Base-by-base conservation (phyloP, 805 yeast species). In the Wickerhamiella qilinensis region DNA sequence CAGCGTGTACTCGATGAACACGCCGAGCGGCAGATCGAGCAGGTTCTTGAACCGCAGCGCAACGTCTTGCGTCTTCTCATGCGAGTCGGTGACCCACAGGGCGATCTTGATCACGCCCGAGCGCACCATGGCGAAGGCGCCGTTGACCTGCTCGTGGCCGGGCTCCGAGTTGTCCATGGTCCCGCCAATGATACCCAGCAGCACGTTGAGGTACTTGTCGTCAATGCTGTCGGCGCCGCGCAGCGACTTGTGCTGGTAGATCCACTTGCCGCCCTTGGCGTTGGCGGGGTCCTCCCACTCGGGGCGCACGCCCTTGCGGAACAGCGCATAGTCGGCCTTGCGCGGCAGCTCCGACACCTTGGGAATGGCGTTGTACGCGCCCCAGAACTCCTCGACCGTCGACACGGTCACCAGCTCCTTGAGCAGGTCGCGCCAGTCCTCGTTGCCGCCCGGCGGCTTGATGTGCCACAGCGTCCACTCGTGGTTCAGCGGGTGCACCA, bases 341-440 rank as follows among this genome's bases (percentile, higher is more conserved):
- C 78, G 56, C 51, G 97, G 97, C 57, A 91, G 70, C 57, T 85
- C 94, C 46, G 75, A 73, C 37, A 94, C 94, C 52, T 75, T 75
- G 49, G 97, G 97, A 51, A 91, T 77, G 32, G 93, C 80, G 62
- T 91, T 86, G 68, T 75, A 81, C 48, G 88, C 79, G 20, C 97
- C 98, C 98, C 98, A 91, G 67, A 91, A 91, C 61, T 88, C 96
- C 67, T 91, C 98, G 38, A 91, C 97, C n/a, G 94, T 75, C 39
- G 76, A 71, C 53, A 91, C 84, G 19, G 93, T 74, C 50, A 85
- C 88, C 37, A 91, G 93, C 41, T 94, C 93, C 65, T 14, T 85
- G 55, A 91, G 70, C 48, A 85, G 70, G 55, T 86, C 94, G 39
- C 83, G 72, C 97, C 97, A 88, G 53, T 83, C 75, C 63, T 84